Evolutionary conservation across 164 flowering plant species (phyloP).

Genomic region (Buxus sempervirens): DNA sequence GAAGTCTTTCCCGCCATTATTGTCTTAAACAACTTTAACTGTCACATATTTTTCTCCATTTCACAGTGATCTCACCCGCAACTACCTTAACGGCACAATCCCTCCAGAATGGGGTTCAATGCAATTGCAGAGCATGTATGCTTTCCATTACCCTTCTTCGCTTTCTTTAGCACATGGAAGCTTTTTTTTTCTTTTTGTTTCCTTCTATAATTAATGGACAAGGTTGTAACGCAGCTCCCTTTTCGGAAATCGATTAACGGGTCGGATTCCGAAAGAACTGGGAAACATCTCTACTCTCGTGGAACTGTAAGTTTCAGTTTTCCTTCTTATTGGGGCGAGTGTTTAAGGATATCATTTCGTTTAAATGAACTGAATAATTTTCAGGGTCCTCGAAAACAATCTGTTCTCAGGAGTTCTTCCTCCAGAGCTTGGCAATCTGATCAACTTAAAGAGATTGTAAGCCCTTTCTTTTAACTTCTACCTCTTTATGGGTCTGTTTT

Average conservation of each 20-base stretch:
- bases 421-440: constrained; percentile 31
- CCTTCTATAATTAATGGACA: background rate
- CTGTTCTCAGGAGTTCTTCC: constrained; percentile 42
- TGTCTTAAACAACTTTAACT: background rate
- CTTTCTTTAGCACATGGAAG: background rate
- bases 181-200: background rate
- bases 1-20: background rate
- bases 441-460: constrained; percentile 36
- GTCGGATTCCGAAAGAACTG: constrained; percentile 37
- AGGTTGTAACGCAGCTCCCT: constrained; percentile 26
- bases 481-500: background rate
- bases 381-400: constrained; percentile 42
- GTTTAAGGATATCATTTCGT: background rate
- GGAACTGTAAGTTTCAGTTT: constrained; percentile 25
- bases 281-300: constrained; percentile 37
- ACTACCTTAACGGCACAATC: constrained; percentile 1
- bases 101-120: background rate
- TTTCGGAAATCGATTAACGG: constrained; percentile 36
- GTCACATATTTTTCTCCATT: background rate
- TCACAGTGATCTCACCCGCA: background rate
- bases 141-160: background rate
- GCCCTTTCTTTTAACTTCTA: constrained; percentile 4
- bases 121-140: background rate
- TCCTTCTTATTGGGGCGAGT: background rate
- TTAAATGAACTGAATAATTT: background rate